A percentile compares a stretch with the other conserved stretches of the same genome.
phyloP scores from a whole-genome alignment of 768 basidiomycete species.

The Boletus sensibilis region DNA sequence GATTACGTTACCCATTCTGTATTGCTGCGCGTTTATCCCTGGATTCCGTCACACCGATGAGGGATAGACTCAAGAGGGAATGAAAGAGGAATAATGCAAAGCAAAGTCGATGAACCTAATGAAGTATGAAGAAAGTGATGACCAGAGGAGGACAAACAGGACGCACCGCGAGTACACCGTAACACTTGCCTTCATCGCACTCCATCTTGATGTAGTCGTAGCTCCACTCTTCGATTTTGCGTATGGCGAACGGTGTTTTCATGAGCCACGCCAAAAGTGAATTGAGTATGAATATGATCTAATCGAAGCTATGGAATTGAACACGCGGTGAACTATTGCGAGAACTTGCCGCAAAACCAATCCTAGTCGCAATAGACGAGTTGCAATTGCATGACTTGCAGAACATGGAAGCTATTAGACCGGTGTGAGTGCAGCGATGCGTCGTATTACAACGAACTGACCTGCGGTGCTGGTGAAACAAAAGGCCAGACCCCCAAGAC shows the following conservation, averaged over 20 bases:
- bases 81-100: slow-evolving; percentile 93
- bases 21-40: slow-evolving; percentile 90
- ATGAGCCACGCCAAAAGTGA: slow-evolving; percentile 97
- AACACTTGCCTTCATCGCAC: slow-evolving; percentile 89
- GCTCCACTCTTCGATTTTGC: slow-evolving; percentile 87
- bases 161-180: slow-evolving; percentile 90
- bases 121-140: slow-evolving; percentile 1
- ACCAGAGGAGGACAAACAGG: neutral
- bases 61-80: slow-evolving; percentile 68
- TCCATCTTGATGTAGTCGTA: slow-evolving; percentile 99
- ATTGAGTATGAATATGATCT: slow-evolving; percentile 95
- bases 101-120: slow-evolving; percentile 90
- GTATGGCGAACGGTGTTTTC: slow-evolving; percentile 85
- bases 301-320: neutral
- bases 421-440: slow-evolving; percentile 3
- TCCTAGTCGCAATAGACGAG: slow-evolving; percentile 94
- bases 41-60: slow-evolving; percentile 88
- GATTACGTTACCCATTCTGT: slow-evolving; percentile 81
- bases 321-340: neutral
- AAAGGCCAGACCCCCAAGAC: slow-evolving; percentile 78
- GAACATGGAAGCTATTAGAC: slow-evolving; percentile 79
- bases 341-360: slow-evolving; percentile 82
- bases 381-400: slow-evolving; percentile 99
- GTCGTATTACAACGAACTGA: slow-evolving; percentile 32
- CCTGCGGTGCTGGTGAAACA: slow-evolving; percentile 87